phyloP scores from a whole-genome alignment of 371 early-diverging fungal species.

The Haplosporangium sp. region DNA sequence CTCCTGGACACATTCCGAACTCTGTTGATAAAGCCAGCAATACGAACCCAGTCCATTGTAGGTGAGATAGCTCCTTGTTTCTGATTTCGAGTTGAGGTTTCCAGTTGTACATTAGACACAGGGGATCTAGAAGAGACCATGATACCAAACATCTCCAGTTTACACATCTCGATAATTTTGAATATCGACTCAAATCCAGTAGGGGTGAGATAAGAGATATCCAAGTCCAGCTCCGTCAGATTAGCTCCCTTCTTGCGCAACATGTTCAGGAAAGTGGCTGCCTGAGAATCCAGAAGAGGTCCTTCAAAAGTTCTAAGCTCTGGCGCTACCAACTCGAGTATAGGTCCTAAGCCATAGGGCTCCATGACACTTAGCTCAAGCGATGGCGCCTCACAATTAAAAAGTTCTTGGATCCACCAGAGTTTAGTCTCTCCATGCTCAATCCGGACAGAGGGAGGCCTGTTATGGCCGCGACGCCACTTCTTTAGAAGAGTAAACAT shows the following conservation, averaged over 20 bases:
- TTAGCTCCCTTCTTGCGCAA: background rate
- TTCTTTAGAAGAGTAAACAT: constrained; percentile 6
- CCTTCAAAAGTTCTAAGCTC: constrained; percentile 3
- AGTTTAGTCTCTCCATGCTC: constrained; percentile 2
- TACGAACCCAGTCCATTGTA: background rate
- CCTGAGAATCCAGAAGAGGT: constrained; percentile 5
- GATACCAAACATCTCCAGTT: background rate
- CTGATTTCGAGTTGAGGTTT: too few relatives aligned
- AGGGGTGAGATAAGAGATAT: constrained; percentile 4
- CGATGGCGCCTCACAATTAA: background rate
- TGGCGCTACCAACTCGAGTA: background rate
- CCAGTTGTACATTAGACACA: background rate
- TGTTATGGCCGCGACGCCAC: background rate
- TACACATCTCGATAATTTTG: background rate
- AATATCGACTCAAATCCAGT: background rate
- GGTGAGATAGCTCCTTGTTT: background rate
- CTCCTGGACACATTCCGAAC: background rate
- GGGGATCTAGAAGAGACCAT: background rate
- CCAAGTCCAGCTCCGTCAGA: constrained; percentile 5
- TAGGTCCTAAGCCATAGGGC: constrained; percentile 1
- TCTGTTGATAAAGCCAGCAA: background rate
- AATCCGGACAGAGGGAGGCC: background rate
- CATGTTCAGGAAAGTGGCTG: background rate
- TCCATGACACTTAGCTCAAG: constrained; percentile 3
- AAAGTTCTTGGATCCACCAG: constrained; percentile 4